Evolutionary conservation across 345 rosid genomes (phyloP), one percentile per base, ranked within the genome.

Genomic region (sweet orange (Citrus sinensis)): DNA sequence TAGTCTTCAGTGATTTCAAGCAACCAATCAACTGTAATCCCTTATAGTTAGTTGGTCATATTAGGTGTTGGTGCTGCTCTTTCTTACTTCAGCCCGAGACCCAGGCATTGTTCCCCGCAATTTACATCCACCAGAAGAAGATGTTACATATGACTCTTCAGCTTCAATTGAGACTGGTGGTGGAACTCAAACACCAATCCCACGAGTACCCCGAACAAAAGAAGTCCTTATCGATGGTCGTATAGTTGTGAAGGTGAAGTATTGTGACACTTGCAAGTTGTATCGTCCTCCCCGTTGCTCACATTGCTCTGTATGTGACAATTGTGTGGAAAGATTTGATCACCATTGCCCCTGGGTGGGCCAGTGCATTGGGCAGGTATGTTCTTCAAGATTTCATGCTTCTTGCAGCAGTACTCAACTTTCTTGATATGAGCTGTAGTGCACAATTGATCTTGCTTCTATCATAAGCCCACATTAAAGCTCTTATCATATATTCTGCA

Each of bases 271-370:
- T 5, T 89, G 92, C 83, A 83, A 76, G 90, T 67, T 87, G 46
- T 87, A 87, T 71, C 89, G 92, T 16, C 92, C 88, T 27, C 90
- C 86, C 6, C 92, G 92, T 32, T 89, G 89, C 76, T 87, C 90
- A 37, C 92, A 89, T 70, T 89, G 92, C 81, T 86, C 90, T 32
- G 84, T 85, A 19, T 89, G 92, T n/a, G 82, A 89, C 73, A 87
- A 87, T 29, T 89, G 90, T 25, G 90, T 89, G 60, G 89, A 87
- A 82, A 65, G 87, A 51, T 89, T 89, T 49, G 92, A 89, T 78
- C 92, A 89, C 72, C 92, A 89, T 70, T 87, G 92, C 71, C 89
- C 86, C 34, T 89, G 90, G 92, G 87, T 87, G 7, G 92, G 92
- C 66, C 92, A 89, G 63, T 89, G 92, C 88, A 86, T 89, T 22